A percentile compares a stretch with the other conserved stretches of the same genome.
These are phyloP conservation scores for Ligustrum vulgare DNA, from an alignment of 257 asterid genomes.

Conservation along the genomic window DNA sequence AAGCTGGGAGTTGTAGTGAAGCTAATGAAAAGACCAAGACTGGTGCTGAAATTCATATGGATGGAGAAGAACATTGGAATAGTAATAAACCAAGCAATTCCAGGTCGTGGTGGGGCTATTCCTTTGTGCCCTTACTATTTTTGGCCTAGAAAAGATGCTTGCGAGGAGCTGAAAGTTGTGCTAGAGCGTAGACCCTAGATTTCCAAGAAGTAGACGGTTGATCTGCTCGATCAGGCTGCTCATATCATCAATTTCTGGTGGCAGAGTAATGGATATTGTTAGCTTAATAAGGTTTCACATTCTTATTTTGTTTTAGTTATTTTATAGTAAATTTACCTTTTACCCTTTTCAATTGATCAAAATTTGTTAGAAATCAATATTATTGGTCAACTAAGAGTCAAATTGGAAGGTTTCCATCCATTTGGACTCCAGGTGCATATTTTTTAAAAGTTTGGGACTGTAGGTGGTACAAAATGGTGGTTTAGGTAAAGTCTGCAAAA, in stretches of 20 bases:
- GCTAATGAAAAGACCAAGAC: not conserved
- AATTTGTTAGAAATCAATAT: no score
- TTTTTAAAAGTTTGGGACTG: no score
- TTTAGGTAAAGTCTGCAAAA: no score
- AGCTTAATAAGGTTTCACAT: not conserved
- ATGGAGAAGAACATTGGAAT: not conserved
- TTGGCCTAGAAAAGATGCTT: constrained; percentile 1
- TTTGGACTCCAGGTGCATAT: no score
- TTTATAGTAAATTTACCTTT: no score
- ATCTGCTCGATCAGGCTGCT: not conserved
- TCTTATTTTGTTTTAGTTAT: no score
- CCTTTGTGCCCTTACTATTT: not conserved
- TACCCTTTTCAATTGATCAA: no score
- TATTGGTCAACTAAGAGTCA: no score
- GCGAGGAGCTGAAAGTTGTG: not conserved
- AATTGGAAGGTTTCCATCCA: no score
- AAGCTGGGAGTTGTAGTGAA: not conserved
- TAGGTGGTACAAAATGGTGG: no score
- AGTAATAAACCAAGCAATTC: not conserved
- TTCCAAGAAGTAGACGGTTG: not conserved
- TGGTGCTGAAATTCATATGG: not conserved
- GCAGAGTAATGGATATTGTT: not conserved
- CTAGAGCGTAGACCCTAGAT: not conserved
- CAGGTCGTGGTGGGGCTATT: not conserved
- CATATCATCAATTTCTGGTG: not conserved